These are phyloP conservation scores for Lablab purpureus DNA, from an alignment of 306 rosid genomes.

Conservation along the genomic window DNA sequence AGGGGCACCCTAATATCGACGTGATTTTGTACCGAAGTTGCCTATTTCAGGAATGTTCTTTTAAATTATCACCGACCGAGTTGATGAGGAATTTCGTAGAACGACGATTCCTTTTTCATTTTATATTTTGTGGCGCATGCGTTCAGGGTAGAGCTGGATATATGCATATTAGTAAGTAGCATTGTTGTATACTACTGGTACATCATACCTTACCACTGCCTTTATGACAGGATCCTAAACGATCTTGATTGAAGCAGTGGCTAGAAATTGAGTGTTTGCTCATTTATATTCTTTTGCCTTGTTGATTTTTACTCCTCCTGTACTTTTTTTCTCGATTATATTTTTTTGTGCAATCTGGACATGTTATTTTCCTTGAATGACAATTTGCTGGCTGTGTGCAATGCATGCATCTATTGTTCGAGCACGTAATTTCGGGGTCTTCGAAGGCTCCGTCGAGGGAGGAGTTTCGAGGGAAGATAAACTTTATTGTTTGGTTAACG, in stretches of 20 bases:
- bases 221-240: conserved; percentile 34
- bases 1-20: conserved; percentile 38
- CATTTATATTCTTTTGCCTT: conserved; percentile 46
- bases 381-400: neutral
- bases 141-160: conserved; percentile 48
- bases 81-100: conserved; percentile 41
- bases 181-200: conserved; percentile 57
- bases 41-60: conserved; percentile 19
- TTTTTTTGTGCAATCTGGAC: conserved; percentile 15
- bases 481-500: neutral
- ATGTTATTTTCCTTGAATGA: neutral
- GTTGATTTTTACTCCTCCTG: neutral
- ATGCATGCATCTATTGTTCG: neutral
- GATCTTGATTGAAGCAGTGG: conserved; percentile 51
- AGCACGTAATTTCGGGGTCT: neutral
- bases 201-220: conserved; percentile 42
- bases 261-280: conserved; percentile 43
- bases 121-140: conserved; percentile 39
- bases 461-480: neutral
- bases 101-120: conserved; percentile 23
- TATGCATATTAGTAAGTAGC: conserved; percentile 51
- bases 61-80: conserved; percentile 30
- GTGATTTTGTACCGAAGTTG: conserved; percentile 47
- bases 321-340: neutral
- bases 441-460: neutral